Percentiles rank a stretch among this genome's conserved stretches.
phyloP scores from a whole-genome alignment of 345 rosid genomes.

The Ceriops zippeliana region DNA sequence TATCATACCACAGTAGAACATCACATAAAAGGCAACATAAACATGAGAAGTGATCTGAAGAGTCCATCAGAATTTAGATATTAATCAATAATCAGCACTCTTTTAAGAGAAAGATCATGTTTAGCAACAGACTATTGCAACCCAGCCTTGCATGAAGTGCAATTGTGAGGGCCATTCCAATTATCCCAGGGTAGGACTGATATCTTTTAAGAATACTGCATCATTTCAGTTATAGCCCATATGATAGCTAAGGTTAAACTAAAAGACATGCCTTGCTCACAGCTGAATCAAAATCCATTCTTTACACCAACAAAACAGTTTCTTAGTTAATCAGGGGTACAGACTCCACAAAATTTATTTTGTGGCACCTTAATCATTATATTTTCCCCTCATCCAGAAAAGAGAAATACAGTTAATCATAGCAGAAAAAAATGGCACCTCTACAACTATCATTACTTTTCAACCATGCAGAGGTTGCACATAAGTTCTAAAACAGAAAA shows the following conservation, averaged over 20 bases:
- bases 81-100: not conserved
- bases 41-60: not conserved
- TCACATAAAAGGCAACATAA: not conserved
- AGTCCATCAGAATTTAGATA: not conserved
- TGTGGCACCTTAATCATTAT: not conserved
- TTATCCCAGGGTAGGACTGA: too few species aligned
- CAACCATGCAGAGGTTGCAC: too few species aligned
- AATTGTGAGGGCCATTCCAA: not conserved
- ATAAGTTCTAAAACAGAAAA: too few species aligned
- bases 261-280: too few species aligned
- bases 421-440: too few species aligned
- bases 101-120: not conserved
- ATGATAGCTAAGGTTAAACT: too few species aligned
- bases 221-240: too few species aligned
- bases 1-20: not conserved
- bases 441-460: too few species aligned
- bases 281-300: too few species aligned
- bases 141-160: not conserved
- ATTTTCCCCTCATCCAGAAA: not conserved
- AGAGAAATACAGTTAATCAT: too few species aligned
- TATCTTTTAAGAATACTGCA: too few species aligned
- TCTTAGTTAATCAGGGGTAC: not conserved
- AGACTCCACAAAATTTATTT: not conserved
- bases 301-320: not conserved
- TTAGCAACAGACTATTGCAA: not conserved